phyloP scores from a whole-genome alignment of 306 rosid genomes.

The Parietaria judaica region DNA sequence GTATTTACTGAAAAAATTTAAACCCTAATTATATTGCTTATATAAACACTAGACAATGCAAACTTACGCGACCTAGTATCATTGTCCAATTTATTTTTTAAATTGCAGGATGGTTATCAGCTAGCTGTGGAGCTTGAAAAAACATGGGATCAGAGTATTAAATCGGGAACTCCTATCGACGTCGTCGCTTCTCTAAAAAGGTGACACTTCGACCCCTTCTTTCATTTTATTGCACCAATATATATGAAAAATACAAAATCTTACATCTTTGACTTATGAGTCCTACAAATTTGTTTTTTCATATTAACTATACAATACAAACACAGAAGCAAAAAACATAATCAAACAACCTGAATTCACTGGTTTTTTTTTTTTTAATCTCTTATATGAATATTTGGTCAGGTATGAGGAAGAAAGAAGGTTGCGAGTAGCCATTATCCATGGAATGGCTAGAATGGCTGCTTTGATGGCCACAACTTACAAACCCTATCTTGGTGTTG shows the following conservation, averaged over 20 bases:
- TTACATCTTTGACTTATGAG: too few species aligned
- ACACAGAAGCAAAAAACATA: too few species aligned
- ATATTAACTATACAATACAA: too few species aligned
- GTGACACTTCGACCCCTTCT: constrained; percentile 18
- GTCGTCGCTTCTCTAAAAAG: constrained; percentile 58
- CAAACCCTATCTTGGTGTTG: constrained; percentile 82
- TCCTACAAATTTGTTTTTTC: too few species aligned
- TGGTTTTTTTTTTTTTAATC: background rate
- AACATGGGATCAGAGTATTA: constrained; percentile 47
- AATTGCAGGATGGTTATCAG: constrained; percentile 81
- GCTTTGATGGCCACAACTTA: constrained; percentile 94
- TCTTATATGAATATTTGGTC: constrained; percentile 1
- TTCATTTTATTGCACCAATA: background rate
- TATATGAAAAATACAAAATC: too few species aligned
- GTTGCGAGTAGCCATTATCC: constrained; percentile 70
- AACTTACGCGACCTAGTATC: background rate
- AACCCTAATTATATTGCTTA: background rate
- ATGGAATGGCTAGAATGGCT: constrained; percentile 99
- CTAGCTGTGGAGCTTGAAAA: constrained; percentile 74
- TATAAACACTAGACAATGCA: background rate
- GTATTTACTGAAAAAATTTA: too few species aligned
- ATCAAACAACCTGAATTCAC: too few species aligned
- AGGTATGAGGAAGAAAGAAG: constrained; percentile 74
- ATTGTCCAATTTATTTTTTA: constrained; percentile 20
- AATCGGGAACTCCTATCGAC: constrained; percentile 55